phyloP scores from a whole-genome alignment of 768 basidiomycete species.

The Russula compacta region DNA sequence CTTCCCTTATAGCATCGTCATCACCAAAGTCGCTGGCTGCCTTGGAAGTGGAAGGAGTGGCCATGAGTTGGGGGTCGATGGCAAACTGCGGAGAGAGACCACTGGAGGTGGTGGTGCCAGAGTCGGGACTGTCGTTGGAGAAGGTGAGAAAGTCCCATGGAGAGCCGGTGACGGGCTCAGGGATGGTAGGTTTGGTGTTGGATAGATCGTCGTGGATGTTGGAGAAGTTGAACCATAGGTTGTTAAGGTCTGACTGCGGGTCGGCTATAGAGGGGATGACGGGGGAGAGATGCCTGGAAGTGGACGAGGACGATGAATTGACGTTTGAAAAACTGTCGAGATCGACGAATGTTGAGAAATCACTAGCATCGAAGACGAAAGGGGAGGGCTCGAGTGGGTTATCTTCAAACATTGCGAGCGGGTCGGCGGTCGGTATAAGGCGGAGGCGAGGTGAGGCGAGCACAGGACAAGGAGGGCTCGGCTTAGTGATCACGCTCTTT shows the following conservation, averaged over 20 bases:
- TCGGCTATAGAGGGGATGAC: not conserved
- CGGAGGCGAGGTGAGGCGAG: not conserved
- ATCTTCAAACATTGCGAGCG: conserved; percentile 12
- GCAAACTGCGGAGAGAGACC: conserved; percentile 30
- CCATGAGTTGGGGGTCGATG: conserved; percentile 75
- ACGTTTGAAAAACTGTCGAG: not conserved
- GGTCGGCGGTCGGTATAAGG: not conserved
- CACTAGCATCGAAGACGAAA: conserved; percentile 7
- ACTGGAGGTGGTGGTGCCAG: conserved; percentile 12
- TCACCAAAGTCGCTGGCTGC: conserved; percentile 34
- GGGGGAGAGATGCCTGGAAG: conserved; percentile 1
- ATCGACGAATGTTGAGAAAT: not conserved
- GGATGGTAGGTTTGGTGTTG: conserved; percentile 22
- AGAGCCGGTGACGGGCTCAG: conserved; percentile 23
- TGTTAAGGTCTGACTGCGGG: conserved; percentile 8
- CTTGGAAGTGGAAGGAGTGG: conserved; percentile 45
- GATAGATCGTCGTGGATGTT: conserved; percentile 25
- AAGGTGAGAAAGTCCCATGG: conserved; percentile 36
- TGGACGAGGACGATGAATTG: not conserved
- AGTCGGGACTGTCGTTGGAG: conserved; percentile 26
- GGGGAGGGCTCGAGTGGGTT: conserved; percentile 15
- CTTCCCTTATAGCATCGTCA: conserved; percentile 28
- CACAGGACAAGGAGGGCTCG: not conserved
- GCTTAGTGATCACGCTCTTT: not conserved
- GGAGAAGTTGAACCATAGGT: conserved; percentile 22